Conservation (phyloP, 208 protist genomes). For the Trypanosoma vivax region DNA sequence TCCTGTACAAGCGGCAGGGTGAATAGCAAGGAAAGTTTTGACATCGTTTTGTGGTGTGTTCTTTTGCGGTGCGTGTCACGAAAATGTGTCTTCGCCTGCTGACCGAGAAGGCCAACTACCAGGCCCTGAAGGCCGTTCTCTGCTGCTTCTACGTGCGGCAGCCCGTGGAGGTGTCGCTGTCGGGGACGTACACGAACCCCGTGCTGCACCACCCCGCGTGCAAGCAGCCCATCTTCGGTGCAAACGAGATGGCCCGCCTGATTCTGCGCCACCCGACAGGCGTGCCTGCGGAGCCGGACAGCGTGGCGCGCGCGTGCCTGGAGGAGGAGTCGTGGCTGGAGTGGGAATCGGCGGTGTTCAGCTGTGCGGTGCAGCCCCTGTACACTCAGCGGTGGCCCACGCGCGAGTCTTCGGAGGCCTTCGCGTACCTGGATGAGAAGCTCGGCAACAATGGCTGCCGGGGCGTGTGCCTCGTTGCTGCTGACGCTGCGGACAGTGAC, state of each 20-base stretch:
- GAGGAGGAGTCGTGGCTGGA: constrained; percentile 76
- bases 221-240: constrained; percentile 38
- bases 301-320: constrained; percentile 17
- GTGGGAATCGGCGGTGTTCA: constrained; percentile 71
- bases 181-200: constrained; percentile 52
- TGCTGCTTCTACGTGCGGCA: constrained; percentile 34
- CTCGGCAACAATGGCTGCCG: constrained; percentile 27
- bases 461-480: constrained; percentile 14
- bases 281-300: not conserved
- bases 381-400: constrained; percentile 68
- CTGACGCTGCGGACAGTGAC: not conserved
- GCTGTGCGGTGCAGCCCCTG: constrained; percentile 39
- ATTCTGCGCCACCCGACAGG: constrained; percentile 10
- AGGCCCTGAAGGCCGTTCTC: constrained; percentile 79
- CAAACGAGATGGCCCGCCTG: constrained; percentile 63
- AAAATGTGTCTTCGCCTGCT: constrained; percentile 48
- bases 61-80: no score
- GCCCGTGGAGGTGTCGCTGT: constrained; percentile 64
- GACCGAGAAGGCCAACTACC: constrained; percentile 83
- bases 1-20: no score
- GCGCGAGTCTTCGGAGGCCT: constrained; percentile 26
- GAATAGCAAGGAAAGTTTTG: no score
- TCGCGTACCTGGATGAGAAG: constrained; percentile 50
- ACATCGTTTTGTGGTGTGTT: no score
- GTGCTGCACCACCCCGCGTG: constrained; percentile 40